phyloP scores from a whole-genome alignment of 2,329 filamentous ascomycete species.

The Penicillium sp. region DNA sequence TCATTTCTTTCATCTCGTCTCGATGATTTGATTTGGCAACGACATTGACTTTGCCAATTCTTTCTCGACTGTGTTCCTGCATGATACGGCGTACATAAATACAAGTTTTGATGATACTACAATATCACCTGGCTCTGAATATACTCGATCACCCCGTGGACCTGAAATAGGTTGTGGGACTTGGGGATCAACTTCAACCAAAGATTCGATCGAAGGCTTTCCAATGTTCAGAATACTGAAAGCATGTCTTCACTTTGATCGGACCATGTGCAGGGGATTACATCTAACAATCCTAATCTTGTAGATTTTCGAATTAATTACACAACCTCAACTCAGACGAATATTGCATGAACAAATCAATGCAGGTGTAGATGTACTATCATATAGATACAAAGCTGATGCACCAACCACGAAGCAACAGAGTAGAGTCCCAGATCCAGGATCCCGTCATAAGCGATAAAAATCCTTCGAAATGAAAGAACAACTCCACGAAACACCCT shows the following conservation, averaged over 20 bases:
- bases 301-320: no score
- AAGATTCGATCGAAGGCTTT: no score
- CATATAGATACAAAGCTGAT: not conserved
- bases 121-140: conserved; percentile 2
- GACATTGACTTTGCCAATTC: conserved; percentile 6
- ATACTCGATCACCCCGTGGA: not conserved
- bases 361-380: not conserved
- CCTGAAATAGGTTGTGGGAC: no score
- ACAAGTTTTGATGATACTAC: conserved; percentile 15
- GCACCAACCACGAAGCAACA: not conserved
- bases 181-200: no score
- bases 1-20: not conserved
- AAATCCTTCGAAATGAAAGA: not conserved
- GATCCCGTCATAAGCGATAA: not conserved
- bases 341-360: not conserved
- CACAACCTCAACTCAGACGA: no score
- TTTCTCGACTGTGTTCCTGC: conserved; percentile 18
- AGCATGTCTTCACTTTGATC: no score
- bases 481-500: not conserved
- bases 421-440: not conserved
- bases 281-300: no score
- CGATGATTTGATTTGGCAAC: conserved; percentile 13
- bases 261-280: no score
- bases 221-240: no score
- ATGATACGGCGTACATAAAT: conserved; percentile 24